A percentile compares a stretch with the other conserved stretches of the same genome.
Conservation (phyloP, 169 alveolate genomes). For the Cryptosporidium xiaoi region DNA sequence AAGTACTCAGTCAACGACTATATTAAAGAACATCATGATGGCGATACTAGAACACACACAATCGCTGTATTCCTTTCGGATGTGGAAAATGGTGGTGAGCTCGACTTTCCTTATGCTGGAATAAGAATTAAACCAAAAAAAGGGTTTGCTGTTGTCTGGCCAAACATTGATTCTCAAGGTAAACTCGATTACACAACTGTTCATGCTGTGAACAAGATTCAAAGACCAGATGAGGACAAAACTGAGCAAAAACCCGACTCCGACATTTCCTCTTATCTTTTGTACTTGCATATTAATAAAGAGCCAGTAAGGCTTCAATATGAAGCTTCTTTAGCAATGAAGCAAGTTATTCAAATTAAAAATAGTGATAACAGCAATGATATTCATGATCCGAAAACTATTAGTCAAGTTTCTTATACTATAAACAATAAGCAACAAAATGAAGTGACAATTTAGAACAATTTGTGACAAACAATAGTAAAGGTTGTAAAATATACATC, state of each 20-base stretch:
- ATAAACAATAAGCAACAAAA: neutral
- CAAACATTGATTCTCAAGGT: constrained; percentile 37
- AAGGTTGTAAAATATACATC: neutral
- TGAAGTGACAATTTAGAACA: neutral
- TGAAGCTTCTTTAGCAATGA: constrained; percentile 55
- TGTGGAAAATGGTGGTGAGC: constrained; percentile 62
- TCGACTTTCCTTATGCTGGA: constrained; percentile 71
- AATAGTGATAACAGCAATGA: neutral
- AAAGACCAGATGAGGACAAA: neutral
- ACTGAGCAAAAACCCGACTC: neutral
- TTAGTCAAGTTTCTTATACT: constrained; percentile 48
- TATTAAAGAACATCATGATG: constrained; percentile 70
- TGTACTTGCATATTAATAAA: constrained; percentile 56
- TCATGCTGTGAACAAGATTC: constrained; percentile 58
- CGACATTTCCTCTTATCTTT: constrained; percentile 7
- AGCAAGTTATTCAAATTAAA: constrained; percentile 7
- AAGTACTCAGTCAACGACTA: constrained; percentile 24
- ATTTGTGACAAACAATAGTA: neutral
- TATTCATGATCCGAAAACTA: constrained; percentile 1
- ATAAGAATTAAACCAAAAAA: constrained; percentile 66
- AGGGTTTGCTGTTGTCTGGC: constrained; percentile 73
- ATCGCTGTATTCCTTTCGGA: constrained; percentile 45
- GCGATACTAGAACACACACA: constrained; percentile 49
- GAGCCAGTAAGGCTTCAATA: constrained; percentile 44
- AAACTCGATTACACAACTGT: constrained; percentile 59